Percentiles rank a stretch among this genome's conserved stretches.
Conservation (phyloP, 257 asterid species). For the Thymus quinquecostatus region DNA sequence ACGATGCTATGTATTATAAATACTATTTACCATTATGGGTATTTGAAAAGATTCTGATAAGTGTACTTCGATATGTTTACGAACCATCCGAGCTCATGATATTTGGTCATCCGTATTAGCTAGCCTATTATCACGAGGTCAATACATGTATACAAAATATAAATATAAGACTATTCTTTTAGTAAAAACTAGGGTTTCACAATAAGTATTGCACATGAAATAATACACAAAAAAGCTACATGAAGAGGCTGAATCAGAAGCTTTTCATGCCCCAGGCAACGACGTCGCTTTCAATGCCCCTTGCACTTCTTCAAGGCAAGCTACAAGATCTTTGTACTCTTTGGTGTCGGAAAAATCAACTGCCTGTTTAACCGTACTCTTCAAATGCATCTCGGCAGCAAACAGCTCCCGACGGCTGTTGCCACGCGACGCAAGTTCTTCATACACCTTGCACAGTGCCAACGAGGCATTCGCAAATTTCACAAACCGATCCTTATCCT, state of each 20-base stretch:
- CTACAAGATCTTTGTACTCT: constrained; percentile 57
- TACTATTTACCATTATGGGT: too few relatives aligned
- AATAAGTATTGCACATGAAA: background rate
- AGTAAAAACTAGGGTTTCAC: too few relatives aligned
- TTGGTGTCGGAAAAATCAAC: constrained; percentile 52
- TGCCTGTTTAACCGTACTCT: constrained; percentile 78
- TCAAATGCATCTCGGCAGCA: constrained; percentile 92
- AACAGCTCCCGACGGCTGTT: constrained; percentile 59
- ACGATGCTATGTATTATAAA: too few relatives aligned
- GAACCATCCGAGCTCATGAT: too few relatives aligned
- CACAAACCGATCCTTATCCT: constrained; percentile 65
- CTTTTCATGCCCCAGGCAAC: constrained; percentile 40
- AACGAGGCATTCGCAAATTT: constrained; percentile 83
- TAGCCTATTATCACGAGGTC: too few relatives aligned
- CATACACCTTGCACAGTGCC: constrained; percentile 77
- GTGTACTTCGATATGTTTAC: too few relatives aligned
- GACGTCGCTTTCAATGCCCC: constrained; percentile 43
- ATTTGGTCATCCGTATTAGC: too few relatives aligned
- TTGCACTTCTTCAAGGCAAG: constrained; percentile 73
- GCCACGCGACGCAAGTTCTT: constrained; percentile 51
- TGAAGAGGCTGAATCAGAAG: background rate
- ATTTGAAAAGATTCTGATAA: too few relatives aligned
- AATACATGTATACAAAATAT: too few relatives aligned
- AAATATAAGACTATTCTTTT: too few relatives aligned
- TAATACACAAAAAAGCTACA: background rate